Base-by-base conservation (phyloP, 1,284 basidiomycete genomes). In the Amylostereum areolatum region DNA sequence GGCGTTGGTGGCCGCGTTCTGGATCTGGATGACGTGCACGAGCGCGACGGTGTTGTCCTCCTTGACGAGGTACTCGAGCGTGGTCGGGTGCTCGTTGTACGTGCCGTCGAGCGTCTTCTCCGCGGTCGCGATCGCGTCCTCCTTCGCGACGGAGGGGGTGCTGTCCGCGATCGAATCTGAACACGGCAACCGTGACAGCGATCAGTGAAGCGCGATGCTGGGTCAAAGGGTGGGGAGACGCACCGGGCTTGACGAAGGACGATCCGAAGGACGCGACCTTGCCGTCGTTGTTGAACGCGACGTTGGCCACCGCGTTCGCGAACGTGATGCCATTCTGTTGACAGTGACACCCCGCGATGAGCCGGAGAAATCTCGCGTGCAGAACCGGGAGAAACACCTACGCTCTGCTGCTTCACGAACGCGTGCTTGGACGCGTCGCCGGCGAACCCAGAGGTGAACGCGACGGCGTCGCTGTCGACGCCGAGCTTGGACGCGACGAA, bases 11-110 rank as follows among this genome's bases (percentile, higher is more conserved):
- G 65, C 66, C 27, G 73, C 72, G 52, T 78, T 78, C 60, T 77
- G 75, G 48, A 83, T 72, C 61, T 80, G 77, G 34, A 79, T 59
- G 32, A 81, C 79, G 56, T 80, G 74, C 1, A 73, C 72, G 44
- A 78, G 72, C 37, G 73, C 71, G 44, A 75, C 70, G 12, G 72
- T 71, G 11, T 74, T 73, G 52, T 77, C 73, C 25, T 68, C 64
- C 50, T 65, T 66, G 28, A 66, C 71, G 45, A 76, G 65, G 58
- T 70, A 79, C 55, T 77, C 72, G 48, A 79, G 55, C 18, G 67
- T 70, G 18, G 70, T 56, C n/a, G 70, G 66, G 54, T 68, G 61
- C 35, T 66, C 59, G 55, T 75, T 73, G 62, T 66, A 71, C 28
- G 59, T 69, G 6, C 71, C 76, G 12, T 63, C 64, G 4, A 79